A percentile compares a stretch with the other conserved stretches of the same genome.
Evolutionary conservation across 2,329 filamentous ascomycete genomes (phyloP).

Genomic region (Cladosporium austrohemisphaericum): DNA sequence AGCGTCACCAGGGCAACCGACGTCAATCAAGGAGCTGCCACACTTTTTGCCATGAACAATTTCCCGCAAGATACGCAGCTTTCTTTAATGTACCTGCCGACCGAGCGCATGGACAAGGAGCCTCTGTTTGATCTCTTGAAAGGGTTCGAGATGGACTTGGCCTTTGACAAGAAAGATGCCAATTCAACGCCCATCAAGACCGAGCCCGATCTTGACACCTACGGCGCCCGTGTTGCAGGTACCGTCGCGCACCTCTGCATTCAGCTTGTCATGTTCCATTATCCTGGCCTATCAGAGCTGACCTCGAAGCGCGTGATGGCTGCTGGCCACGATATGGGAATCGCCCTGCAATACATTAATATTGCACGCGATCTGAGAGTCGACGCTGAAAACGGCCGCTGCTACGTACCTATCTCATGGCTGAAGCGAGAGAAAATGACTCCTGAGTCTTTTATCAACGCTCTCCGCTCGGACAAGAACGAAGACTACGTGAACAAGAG

Average conservation of each 20-base stretch:
- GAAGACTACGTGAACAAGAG: slow-evolving; percentile 43
- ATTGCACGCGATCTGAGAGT: slow-evolving; percentile 69
- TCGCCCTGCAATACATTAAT: slow-evolving; percentile 73
- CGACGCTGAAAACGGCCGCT: slow-evolving; percentile 62
- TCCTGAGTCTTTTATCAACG: slow-evolving; percentile 52
- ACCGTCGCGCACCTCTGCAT: slow-evolving; percentile 68
- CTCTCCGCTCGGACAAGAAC: slow-evolving; percentile 19
- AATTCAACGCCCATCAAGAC: slow-evolving; percentile 51
- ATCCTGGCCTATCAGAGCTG: slow-evolving; percentile 30
- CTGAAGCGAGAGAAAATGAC: slow-evolving; percentile 55
- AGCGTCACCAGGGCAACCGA: slow-evolving; percentile 28
- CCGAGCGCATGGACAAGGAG: slow-evolving; percentile 51
- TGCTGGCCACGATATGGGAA: slow-evolving; percentile 64
- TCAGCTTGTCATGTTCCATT: slow-evolving; percentile 62
- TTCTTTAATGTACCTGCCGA: slow-evolving; percentile 59
- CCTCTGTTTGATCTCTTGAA: slow-evolving; percentile 63
- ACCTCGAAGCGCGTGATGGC: slow-evolving; percentile 46
- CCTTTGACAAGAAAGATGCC: slow-evolving; percentile 43
- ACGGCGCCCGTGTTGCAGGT: slow-evolving; percentile 66
- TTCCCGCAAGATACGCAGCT: slow-evolving; percentile 54
- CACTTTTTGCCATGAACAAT: slow-evolving; percentile 41
- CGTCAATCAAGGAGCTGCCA: slow-evolving; percentile 29
- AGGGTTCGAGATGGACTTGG: slow-evolving; percentile 66
- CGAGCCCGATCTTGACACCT: slow-evolving; percentile 58
- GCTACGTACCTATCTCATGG: slow-evolving; percentile 66